Evolutionary conservation across 495 filamentous ascomycete species (phyloP).

Genomic region (Sabuloglossum arenarium): DNA sequence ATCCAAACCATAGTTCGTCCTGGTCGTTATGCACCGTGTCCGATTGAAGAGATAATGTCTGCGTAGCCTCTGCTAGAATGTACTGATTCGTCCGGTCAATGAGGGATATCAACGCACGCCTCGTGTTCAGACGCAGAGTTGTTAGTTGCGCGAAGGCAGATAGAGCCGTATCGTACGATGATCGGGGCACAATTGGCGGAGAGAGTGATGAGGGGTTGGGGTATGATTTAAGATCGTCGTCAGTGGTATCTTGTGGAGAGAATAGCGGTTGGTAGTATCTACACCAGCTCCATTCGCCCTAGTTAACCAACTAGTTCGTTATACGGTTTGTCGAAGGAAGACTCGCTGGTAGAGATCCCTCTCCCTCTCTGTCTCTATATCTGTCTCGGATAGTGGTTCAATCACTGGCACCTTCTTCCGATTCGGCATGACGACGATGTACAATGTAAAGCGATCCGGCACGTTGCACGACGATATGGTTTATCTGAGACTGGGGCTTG

Average conservation of each 20-base stretch:
- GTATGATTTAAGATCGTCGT: neutral
- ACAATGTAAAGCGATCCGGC: no score
- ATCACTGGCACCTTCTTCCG: neutral
- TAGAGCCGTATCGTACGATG: constrained; percentile 34
- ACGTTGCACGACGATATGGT: neutral
- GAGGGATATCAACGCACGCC: constrained; percentile 31
- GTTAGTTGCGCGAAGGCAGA: constrained; percentile 43
- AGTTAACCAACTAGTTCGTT: no score
- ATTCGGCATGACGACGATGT: neutral
- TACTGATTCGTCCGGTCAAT: constrained; percentile 8
- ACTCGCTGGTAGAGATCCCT: neutral
- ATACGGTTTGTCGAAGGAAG: no score
- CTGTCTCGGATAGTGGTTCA: neutral
- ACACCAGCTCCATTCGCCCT: neutral
- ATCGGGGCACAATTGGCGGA: neutral
- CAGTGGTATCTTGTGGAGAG: neutral
- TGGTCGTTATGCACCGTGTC: constrained; percentile 2
- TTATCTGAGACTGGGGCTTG: no score
- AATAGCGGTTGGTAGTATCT: neutral
- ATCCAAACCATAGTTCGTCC: constrained; percentile 6
- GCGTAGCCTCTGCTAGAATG: constrained; percentile 11
- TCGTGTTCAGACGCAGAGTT: constrained; percentile 27
- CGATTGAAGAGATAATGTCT: constrained; percentile 3
- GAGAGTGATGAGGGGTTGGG: neutral
- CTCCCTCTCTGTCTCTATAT: neutral